These are phyloP conservation scores for Dendrobium chrysotoxum DNA, from an alignment of 106 monocot species.

Conservation along the genomic window DNA sequence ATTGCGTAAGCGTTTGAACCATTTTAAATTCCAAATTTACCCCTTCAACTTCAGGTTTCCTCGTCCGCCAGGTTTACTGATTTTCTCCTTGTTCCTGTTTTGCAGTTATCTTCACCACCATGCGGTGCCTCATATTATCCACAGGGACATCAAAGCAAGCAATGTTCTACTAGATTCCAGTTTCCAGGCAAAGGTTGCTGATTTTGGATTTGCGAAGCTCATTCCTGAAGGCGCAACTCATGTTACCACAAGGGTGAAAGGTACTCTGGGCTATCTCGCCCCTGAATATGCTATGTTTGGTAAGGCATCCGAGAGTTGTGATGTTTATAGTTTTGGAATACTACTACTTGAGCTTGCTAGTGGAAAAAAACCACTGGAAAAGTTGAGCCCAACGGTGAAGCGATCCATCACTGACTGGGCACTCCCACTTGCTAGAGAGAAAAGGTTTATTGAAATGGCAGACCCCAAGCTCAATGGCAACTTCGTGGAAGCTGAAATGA, in stretches of 20 bases:
- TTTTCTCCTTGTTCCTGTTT: not conserved
- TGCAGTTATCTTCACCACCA: slow-evolving; percentile 55
- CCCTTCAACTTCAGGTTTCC: not conserved
- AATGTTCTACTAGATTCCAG: slow-evolving; percentile 35
- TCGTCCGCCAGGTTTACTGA: too few species aligned
- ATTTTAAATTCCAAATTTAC: not conserved
- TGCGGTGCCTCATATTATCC: slow-evolving; percentile 43
- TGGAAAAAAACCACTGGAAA: slow-evolving; percentile 45
- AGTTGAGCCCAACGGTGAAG: slow-evolving; percentile 18
- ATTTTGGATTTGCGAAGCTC: slow-evolving; percentile 64
- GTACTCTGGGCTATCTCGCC: slow-evolving; percentile 54
- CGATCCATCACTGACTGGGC: slow-evolving; percentile 43
- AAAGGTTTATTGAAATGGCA: slow-evolving; percentile 32
- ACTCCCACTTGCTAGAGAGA: slow-evolving; percentile 36
- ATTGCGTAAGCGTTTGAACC: slow-evolving; percentile 35
- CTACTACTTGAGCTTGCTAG: slow-evolving; percentile 51
- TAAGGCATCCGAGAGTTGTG: slow-evolving; percentile 57
- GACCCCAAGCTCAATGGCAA: slow-evolving; percentile 40
- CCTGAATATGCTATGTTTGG: slow-evolving; percentile 58
- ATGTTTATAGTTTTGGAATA: slow-evolving; percentile 61
- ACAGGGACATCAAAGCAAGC: slow-evolving; percentile 5
- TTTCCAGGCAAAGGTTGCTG: slow-evolving; percentile 47
- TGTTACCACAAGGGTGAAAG: slow-evolving; percentile 49
- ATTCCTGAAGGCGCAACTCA: slow-evolving; percentile 58
- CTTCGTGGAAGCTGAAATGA: slow-evolving; percentile 29